Evolutionary conservation across 2,329 filamentous ascomycete species (phyloP), one percentile per base, ranked within the genome.

Genomic region (Ascochyta lentis): DNA sequence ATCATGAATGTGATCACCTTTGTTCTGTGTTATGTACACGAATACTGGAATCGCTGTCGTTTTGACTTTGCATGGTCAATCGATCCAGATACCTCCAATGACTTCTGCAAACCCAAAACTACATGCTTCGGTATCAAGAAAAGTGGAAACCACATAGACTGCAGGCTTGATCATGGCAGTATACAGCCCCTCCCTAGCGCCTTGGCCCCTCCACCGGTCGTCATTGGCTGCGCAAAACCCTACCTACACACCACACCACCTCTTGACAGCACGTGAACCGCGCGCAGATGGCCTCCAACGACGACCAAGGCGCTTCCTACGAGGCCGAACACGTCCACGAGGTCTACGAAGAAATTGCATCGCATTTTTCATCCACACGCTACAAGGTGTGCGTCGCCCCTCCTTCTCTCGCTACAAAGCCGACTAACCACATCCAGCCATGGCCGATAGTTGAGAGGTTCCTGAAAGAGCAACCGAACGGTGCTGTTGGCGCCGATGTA

Each of bases 371-470:
- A 12, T 86, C 89, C 15, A 94, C 91, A 22, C 85, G 86, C 61
- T 88, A 88, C 76, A 89, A 89, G 82, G 85, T 87, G 69, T 70
- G 73, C 65, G 63, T 72, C 64, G 46, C 40, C 51, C 43, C 48
- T 47, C 51, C 42, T 45, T 26, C 33, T 31, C 42, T 37, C 35
- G 35, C 56, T 46, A 47, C 53, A 37, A 29, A 33, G 16, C 26
- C 7, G 45, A 60, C 64, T 64, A 65, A 62, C 66, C 65, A 33
- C 29, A 59, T 56, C 8, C 13, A 89, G 86, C 92, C 95, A 58
- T 99, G 95, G 95, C 95, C 95, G 22, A 89, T 96, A 65, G 90
- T 98, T 52, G 86, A 92, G 60, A 80, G 81, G 33, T 98, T 97
- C 74, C 84, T 98, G 33, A 78, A 81, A 45, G 79, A 80, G 29